These are phyloP conservation scores for Tulasnella sp. DNA, from an alignment of 768 basidiomycete species.

Conservation along the genomic window DNA sequence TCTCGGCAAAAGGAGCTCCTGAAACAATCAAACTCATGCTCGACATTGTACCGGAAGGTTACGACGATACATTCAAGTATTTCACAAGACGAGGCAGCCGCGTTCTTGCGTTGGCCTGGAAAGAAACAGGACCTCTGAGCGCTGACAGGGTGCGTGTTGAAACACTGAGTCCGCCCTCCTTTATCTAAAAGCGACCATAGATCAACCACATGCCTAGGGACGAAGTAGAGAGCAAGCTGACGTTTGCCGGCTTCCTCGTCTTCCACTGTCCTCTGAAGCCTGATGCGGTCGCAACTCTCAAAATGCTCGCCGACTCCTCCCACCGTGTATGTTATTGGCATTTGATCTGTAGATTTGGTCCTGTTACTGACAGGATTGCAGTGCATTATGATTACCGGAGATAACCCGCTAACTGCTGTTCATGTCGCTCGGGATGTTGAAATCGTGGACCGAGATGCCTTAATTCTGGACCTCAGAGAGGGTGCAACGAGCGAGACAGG, in stretches of 20 bases:
- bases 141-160: slow-evolving; percentile 51
- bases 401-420: slow-evolving; percentile 93
- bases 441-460: slow-evolving; percentile 89
- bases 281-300: slow-evolving; percentile 83
- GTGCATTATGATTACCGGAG: slow-evolving; percentile 99
- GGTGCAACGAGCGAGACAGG: slow-evolving; percentile 62
- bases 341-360: background rate
- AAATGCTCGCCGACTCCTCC: slow-evolving; percentile 92
- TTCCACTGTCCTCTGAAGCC: slow-evolving; percentile 97
- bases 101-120: slow-evolving; percentile 84
- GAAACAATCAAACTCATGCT: slow-evolving; percentile 94
- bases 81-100: slow-evolving; percentile 89
- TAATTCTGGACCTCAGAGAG: slow-evolving; percentile 86
- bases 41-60: slow-evolving; percentile 56
- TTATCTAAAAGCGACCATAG: slow-evolving; percentile 34
- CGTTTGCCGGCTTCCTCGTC: slow-evolving; percentile 93
- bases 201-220: slow-evolving; percentile 84
- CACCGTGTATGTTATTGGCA: slow-evolving; percentile 61
- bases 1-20: slow-evolving; percentile 89
- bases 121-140: slow-evolving; percentile 65
- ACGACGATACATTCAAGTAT: slow-evolving; percentile 93
- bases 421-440: slow-evolving; percentile 96
- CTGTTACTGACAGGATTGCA: slow-evolving; percentile 30
- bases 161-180: background rate
- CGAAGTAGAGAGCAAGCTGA: slow-evolving; percentile 65